Percentiles rank a stretch among this genome's conserved stretches.
phyloP scores from a whole-genome alignment of 2,329 filamentous ascomycete genomes.

The Diaporthe batatas region DNA sequence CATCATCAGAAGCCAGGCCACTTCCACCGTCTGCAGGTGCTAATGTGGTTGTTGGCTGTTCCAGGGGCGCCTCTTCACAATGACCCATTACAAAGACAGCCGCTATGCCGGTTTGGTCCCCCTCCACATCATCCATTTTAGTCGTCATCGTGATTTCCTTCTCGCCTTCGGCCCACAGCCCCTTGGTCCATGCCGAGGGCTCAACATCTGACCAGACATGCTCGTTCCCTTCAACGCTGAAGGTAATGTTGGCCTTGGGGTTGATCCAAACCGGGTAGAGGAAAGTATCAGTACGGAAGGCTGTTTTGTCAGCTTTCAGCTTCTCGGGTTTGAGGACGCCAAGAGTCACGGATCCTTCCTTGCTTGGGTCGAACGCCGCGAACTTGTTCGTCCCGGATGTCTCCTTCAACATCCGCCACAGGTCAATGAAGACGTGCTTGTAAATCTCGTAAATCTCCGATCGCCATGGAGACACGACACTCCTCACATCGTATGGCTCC shows the following conservation, averaged over 20 bases:
- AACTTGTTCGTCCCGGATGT: not conserved
- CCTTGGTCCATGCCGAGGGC: slow-evolving; percentile 40
- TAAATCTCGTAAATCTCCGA: slow-evolving; percentile 41
- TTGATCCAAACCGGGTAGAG: slow-evolving; percentile 40
- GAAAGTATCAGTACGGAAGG: slow-evolving; percentile 41
- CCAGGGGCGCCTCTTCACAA: slow-evolving; percentile 32
- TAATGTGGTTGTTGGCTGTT: slow-evolving; percentile 4
- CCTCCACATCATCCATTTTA: slow-evolving; percentile 21
- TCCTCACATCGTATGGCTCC: slow-evolving; percentile 32
- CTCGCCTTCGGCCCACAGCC: slow-evolving; percentile 39
- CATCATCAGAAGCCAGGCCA: not conserved
- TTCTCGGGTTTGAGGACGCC: slow-evolving; percentile 29
- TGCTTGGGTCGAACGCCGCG: slow-evolving; percentile 39
- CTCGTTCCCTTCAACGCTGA: slow-evolving; percentile 9
- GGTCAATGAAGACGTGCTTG: slow-evolving; percentile 42
- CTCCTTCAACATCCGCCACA: slow-evolving; percentile 38
- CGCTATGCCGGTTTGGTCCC: slow-evolving; percentile 29
- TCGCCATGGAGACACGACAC: slow-evolving; percentile 40
- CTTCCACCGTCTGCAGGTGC: not conserved
- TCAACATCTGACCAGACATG: slow-evolving; percentile 35
- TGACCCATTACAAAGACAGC: slow-evolving; percentile 42
- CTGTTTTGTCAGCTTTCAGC: slow-evolving; percentile 29
- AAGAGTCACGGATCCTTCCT: slow-evolving; percentile 37
- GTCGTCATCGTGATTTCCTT: slow-evolving; percentile 37
- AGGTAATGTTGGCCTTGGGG: slow-evolving; percentile 17